A percentile compares a stretch with the other conserved stretches of the same genome.
These are phyloP conservation scores for Sporothrix luriei DNA, from an alignment of 2,329 filamentous ascomycete genomes.

Conservation along the genomic window DNA sequence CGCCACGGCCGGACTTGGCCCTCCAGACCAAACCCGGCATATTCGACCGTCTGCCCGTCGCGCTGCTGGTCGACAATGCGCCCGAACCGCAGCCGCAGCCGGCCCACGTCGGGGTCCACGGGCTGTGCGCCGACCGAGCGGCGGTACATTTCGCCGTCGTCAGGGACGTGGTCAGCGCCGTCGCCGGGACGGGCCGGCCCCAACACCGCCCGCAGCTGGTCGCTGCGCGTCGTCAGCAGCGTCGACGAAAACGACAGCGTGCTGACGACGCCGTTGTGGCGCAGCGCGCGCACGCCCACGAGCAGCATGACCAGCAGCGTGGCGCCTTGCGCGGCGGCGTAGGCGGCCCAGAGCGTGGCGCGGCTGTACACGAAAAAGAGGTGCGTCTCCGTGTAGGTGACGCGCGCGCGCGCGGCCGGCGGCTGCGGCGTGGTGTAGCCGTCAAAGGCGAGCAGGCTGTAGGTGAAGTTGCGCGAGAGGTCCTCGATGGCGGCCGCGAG, in stretches of 20 bases:
- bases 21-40: conserved; percentile 40
- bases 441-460: conserved; percentile 29
- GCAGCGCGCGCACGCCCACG: conserved; percentile 45
- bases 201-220: conserved; percentile 2
- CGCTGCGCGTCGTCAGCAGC: conserved; percentile 29
- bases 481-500: conserved; percentile 33
- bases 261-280: conserved; percentile 41
- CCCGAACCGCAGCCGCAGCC: conserved; percentile 29
- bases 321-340: conserved; percentile 68
- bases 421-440: conserved; percentile 9
- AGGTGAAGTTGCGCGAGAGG: conserved; percentile 33
- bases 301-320: conserved; percentile 41
- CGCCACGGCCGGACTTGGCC: conserved; percentile 11
- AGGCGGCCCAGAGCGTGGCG: conserved; percentile 59
- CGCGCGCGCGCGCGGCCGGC: not conserved
- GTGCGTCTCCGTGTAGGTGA: conserved; percentile 12
- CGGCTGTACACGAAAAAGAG: conserved; percentile 29
- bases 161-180: not conserved
- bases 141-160: not conserved
- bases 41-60: not conserved
- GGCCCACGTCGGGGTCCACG: conserved; percentile 8
- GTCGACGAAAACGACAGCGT: conserved; percentile 28
- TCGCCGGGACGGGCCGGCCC: not conserved
- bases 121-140: conserved; percentile 19
- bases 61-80: conserved; percentile 15